A percentile compares a stretch with the other conserved stretches of the same genome.
Conservation (phyloP, 2,329 filamentous ascomycete genomes). For the Penicillium sp. region DNA sequence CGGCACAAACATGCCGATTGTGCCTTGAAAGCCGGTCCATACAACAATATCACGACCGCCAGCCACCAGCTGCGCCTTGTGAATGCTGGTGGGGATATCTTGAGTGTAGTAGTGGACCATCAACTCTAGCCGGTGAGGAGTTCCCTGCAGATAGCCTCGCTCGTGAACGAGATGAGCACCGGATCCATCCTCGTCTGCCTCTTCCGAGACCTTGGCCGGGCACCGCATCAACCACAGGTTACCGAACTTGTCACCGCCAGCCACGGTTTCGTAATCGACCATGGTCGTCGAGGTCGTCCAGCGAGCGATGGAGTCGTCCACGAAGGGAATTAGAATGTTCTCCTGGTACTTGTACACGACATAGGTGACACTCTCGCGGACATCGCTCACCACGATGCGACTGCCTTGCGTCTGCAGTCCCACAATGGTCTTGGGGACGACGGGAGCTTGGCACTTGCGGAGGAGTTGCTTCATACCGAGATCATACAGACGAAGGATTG, state of each 20-base stretch:
- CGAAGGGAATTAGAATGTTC: conserved; percentile 89
- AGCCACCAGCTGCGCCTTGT: conserved; percentile 83
- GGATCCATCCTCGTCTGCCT: conserved; percentile 86
- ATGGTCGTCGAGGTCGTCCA: conserved; percentile 90
- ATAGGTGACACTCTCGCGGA: conserved; percentile 85
- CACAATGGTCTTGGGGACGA: conserved; percentile 76
- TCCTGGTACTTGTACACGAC: conserved; percentile 90
- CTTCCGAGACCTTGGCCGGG: conserved; percentile 76
- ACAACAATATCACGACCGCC: conserved; percentile 87
- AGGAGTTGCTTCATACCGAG: conserved; percentile 88
- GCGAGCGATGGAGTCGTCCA: conserved; percentile 79
- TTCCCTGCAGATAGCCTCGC: conserved; percentile 81
- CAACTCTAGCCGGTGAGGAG: conserved; percentile 75
- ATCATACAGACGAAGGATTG: conserved; percentile 80
- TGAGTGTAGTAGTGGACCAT: conserved; percentile 87
- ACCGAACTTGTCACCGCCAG: conserved; percentile 95
- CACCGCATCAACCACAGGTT: conserved; percentile 92
- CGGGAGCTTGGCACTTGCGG: conserved; percentile 80
- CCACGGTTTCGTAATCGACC: conserved; percentile 95
- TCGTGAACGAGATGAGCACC: conserved; percentile 89
- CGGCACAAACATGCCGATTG: conserved; percentile 86
- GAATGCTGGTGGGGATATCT: conserved; percentile 85
- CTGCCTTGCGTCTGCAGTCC: conserved; percentile 85
- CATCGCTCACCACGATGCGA: conserved; percentile 86
- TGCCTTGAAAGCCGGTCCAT: conserved; percentile 93